Evolutionary conservation across 1,284 basidiomycete genomes (phyloP).

Genomic region (Polyporus tsugae): DNA sequence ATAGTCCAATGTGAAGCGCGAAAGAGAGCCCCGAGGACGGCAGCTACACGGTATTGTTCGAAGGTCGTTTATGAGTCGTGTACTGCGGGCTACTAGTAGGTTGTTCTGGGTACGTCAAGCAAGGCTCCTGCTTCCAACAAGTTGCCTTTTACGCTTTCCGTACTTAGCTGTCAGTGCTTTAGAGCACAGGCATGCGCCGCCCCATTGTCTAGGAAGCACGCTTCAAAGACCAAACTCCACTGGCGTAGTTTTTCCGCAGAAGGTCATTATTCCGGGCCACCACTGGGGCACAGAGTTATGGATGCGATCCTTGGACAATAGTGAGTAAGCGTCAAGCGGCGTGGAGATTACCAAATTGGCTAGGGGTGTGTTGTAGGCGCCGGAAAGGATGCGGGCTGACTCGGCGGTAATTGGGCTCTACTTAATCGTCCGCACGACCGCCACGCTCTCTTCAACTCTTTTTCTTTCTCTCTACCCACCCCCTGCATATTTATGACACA

Average conservation of each 20-base stretch:
- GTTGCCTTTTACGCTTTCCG: not conserved
- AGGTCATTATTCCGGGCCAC: conserved; percentile 12
- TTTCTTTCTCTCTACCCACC: conserved; percentile 26
- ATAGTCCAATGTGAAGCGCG: not conserved
- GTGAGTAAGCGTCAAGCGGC: conserved; percentile 5
- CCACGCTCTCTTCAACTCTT: conserved; percentile 30
- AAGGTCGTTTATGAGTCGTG: not conserved
- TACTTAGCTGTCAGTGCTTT: not conserved
- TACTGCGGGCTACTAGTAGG: not conserved
- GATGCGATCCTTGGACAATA: not conserved
- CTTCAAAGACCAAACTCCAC: not conserved
- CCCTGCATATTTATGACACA: conserved; percentile 43
- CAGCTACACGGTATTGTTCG: not conserved
- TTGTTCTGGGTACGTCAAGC: not conserved
- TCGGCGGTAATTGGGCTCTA: conserved; percentile 24
- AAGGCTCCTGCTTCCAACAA: not conserved
- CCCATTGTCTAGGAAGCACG: conserved; percentile 1
- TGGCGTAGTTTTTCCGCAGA: conserved; percentile 1
- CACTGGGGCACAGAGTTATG: not conserved
- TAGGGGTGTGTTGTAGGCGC: conserved; percentile 23
- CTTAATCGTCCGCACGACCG: conserved; percentile 28
- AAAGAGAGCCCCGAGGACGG: not conserved
- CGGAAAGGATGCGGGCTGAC: conserved; percentile 27
- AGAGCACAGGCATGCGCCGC: not conserved
- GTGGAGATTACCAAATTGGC: conserved; percentile 14